These are phyloP conservation scores for Cercis canadensis DNA, from an alignment of 306 rosid genomes.

Conservation along the genomic window DNA sequence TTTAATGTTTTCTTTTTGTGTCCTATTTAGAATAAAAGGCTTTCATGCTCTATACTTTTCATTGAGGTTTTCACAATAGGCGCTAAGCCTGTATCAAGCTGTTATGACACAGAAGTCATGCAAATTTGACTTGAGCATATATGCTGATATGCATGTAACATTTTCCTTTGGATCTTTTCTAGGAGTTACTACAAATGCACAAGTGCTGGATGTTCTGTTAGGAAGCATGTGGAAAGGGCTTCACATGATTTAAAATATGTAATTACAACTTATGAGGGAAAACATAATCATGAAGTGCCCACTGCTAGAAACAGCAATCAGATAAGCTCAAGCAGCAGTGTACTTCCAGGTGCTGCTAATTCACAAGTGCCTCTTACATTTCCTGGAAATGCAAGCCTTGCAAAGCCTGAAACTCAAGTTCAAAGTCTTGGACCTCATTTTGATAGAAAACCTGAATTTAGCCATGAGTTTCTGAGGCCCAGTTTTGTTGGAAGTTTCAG, in stretches of 20 bases:
- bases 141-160: slow-evolving; percentile 16
- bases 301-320: slow-evolving; percentile 72
- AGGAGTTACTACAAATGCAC: slow-evolving; percentile 99
- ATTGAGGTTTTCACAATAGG: slow-evolving; percentile 1
- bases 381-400: slow-evolving; percentile 43
- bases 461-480: slow-evolving; percentile 53
- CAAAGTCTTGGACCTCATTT: slow-evolving; percentile 62
- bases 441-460: slow-evolving; percentile 67
- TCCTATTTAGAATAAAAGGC: slow-evolving; percentile 5
- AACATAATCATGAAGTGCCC: slow-evolving; percentile 86
- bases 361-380: slow-evolving; percentile 49
- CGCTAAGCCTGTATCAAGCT: neutral
- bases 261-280: slow-evolving; percentile 85
- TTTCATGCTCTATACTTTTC: slow-evolving; percentile 12
- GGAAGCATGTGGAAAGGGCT: slow-evolving; percentile 96
- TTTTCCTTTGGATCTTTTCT: slow-evolving; percentile 24
- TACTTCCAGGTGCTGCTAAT: slow-evolving; percentile 40
- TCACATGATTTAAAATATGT: slow-evolving; percentile 76
- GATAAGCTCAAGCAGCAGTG: slow-evolving; percentile 49
- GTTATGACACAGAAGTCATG: neutral
- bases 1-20: slow-evolving; percentile 6
- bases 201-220: slow-evolving; percentile 77
- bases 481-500: slow-evolving; percentile 57
- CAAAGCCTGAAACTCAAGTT: slow-evolving; percentile 52
- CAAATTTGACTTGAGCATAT: slow-evolving; percentile 1